Conservation (phyloP, 23 red algal species). For the Gracilaria gracilis region DNA sequence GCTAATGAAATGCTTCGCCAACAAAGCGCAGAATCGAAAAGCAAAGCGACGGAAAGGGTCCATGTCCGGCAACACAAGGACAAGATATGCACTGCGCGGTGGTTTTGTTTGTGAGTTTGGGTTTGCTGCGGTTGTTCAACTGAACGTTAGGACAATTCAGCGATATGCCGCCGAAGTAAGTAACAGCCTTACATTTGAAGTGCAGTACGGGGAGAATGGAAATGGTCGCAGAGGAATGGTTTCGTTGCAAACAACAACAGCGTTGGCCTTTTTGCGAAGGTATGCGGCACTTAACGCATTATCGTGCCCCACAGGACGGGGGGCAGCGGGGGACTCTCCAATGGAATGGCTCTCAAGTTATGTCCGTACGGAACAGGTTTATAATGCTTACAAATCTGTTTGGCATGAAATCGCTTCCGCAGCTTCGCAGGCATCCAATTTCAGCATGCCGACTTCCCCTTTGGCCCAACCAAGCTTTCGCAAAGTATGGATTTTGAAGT, state of each 20-base stretch:
- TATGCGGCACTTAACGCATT: slow-evolving; percentile 15
- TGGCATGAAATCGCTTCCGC: no score
- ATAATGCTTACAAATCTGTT: no score
- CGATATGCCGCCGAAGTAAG: background rate
- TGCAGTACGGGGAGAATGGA: background rate
- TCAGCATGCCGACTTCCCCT: no score
- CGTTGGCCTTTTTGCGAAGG: slow-evolving; percentile 7
- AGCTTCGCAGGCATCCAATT: no score
- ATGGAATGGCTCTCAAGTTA: no score
- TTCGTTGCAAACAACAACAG: background rate
- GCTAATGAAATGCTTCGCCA: background rate
- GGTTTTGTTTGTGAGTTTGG: background rate
- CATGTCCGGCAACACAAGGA: background rate
- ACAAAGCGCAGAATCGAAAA: background rate
- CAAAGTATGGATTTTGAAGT: no score
- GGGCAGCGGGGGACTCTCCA: no score
- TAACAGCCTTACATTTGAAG: background rate
- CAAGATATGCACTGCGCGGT: background rate
- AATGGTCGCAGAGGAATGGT: background rate
- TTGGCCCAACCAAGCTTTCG: no score
- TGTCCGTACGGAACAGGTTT: no score
- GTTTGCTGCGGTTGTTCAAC: background rate
- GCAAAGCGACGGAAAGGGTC: background rate
- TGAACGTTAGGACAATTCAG: background rate
- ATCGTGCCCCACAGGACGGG: slow-evolving; percentile 7